These are phyloP conservation scores for Botrytis porri DNA, from an alignment of 2,329 filamentous ascomycete species.

Conservation along the genomic window DNA sequence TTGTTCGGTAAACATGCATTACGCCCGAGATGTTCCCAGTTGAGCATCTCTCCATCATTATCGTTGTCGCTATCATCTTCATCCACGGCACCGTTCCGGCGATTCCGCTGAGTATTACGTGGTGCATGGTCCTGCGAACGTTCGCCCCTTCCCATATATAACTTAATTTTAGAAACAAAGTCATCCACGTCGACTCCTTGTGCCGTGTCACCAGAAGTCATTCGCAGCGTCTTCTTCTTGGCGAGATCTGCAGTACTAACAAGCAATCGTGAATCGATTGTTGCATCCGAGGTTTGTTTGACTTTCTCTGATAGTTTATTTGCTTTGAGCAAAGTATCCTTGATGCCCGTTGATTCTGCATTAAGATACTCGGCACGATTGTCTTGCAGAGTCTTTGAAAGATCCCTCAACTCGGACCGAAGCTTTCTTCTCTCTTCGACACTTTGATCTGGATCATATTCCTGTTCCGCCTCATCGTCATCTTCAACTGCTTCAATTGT, in stretches of 20 bases:
- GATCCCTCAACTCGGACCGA: slow-evolving; percentile 65
- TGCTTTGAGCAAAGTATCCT: slow-evolving; percentile 62
- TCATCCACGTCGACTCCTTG: slow-evolving; percentile 85
- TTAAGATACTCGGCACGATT: slow-evolving; percentile 70
- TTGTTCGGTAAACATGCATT: slow-evolving; percentile 73
- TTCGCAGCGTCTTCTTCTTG: slow-evolving; percentile 71
- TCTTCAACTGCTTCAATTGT: slow-evolving; percentile 37
- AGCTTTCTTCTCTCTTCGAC: slow-evolving; percentile 68
- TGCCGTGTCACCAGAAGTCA: slow-evolving; percentile 68
- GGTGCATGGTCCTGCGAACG: slow-evolving; percentile 52
- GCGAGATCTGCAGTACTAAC: slow-evolving; percentile 78
- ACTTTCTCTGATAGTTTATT: slow-evolving; percentile 65
- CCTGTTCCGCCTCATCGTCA: slow-evolving; percentile 41
- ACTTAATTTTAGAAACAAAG: slow-evolving; percentile 85
- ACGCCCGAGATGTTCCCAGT: slow-evolving; percentile 82
- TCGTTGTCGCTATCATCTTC: slow-evolving; percentile 61
- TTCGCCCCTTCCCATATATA: slow-evolving; percentile 72
- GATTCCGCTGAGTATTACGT: slow-evolving; percentile 40
- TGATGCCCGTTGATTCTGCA: slow-evolving; percentile 61
- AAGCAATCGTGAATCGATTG: slow-evolving; percentile 82
- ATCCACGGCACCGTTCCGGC: slow-evolving; percentile 38
- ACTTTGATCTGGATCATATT: slow-evolving; percentile 82
- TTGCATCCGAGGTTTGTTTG: slow-evolving; percentile 86
- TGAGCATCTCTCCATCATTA: slow-evolving; percentile 72
- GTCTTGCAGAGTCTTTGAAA: slow-evolving; percentile 60